Evolutionary conservation across 495 filamentous ascomycete species (phyloP).

Genomic region (Penicillium canescens): DNA sequence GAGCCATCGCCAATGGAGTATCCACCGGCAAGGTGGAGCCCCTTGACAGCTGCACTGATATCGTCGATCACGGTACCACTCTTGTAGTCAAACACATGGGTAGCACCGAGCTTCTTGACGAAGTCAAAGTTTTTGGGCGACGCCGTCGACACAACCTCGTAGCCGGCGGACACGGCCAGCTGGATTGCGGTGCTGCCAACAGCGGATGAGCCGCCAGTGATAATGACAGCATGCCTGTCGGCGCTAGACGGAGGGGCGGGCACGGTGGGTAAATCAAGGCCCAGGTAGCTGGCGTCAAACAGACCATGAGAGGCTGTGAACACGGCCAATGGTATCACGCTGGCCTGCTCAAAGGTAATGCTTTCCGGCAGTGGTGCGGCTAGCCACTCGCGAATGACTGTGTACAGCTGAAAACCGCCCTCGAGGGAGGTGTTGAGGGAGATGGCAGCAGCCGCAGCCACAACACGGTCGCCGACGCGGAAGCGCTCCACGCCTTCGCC

Average conservation of each 20-base stretch:
- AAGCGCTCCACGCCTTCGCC: slow-evolving; percentile 27
- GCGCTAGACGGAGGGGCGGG: too few relatives aligned
- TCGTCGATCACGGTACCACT: slow-evolving; percentile 29
- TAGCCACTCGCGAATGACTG: slow-evolving; percentile 22
- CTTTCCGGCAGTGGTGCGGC: slow-evolving; percentile 17
- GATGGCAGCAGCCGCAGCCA: neutral
- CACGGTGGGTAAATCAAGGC: too few relatives aligned
- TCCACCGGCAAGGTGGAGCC: neutral
- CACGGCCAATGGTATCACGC: neutral
- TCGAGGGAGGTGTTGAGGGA: neutral
- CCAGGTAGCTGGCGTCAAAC: too few relatives aligned
- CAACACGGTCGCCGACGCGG: slow-evolving; percentile 8
- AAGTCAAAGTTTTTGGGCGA: slow-evolving; percentile 53
- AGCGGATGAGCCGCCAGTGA: slow-evolving; percentile 55
- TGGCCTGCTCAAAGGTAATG: slow-evolving; percentile 37
- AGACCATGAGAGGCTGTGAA: neutral
- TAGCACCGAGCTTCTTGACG: slow-evolving; percentile 54
- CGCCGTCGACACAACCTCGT: slow-evolving; percentile 55
- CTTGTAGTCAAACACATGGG: slow-evolving; percentile 59
- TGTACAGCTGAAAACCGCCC: slow-evolving; percentile 40
- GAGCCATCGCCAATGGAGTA: too few relatives aligned
- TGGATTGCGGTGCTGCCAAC: slow-evolving; percentile 63
- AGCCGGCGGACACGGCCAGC: slow-evolving; percentile 55
- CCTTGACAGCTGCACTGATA: slow-evolving; percentile 15
- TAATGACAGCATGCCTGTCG: slow-evolving; percentile 21